Conservation (phyloP, 1,284 basidiomycete genomes). For the Coniophora puteana region DNA sequence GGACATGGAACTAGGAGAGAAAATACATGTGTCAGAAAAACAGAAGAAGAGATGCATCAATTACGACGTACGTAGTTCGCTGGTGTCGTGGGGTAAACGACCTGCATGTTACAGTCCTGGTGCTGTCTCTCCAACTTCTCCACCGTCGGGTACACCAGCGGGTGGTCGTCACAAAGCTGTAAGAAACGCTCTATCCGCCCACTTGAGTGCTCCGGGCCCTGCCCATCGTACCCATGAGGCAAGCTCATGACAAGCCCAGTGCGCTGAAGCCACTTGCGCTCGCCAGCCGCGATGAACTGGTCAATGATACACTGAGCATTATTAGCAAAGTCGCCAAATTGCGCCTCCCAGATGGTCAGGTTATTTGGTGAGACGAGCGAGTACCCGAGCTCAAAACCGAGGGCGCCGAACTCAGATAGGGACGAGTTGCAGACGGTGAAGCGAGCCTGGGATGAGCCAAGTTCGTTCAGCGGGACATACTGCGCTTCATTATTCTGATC, state of each 20-base stretch:
- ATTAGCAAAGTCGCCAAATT: slow-evolving; percentile 95
- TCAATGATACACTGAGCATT: slow-evolving; percentile 95
- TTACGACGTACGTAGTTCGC: slow-evolving; percentile 74
- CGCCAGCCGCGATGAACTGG: slow-evolving; percentile 94
- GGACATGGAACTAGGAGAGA: slow-evolving; percentile 72
- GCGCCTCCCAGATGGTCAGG: slow-evolving; percentile 94
- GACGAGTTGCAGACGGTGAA: slow-evolving; percentile 96
- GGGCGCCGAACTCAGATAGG: slow-evolving; percentile 87
- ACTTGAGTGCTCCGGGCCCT: slow-evolving; percentile 95
- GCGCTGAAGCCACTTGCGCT: slow-evolving; percentile 95
- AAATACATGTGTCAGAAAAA: slow-evolving; percentile 4
- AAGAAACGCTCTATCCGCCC: slow-evolving; percentile 92
- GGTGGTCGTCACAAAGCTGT: slow-evolving; percentile 94
- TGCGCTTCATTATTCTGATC: slow-evolving; percentile 90
- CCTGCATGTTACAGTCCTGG: slow-evolving; percentile 98
- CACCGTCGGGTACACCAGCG: slow-evolving; percentile 78
- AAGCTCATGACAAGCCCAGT: slow-evolving; percentile 87
- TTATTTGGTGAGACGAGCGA: slow-evolving; percentile 91
- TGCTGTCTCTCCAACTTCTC: slow-evolving; percentile 91
- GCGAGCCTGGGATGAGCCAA: slow-evolving; percentile 80
- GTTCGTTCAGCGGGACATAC: slow-evolving; percentile 84
- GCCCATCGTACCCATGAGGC: slow-evolving; percentile 95
- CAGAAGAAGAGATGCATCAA: too few species aligned
- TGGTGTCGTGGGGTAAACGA: slow-evolving; percentile 89
- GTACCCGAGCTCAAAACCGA: slow-evolving; percentile 96